Evolutionary conservation across 2,329 filamentous ascomycete genomes (phyloP).

Genomic region (Penicillium brevicompactum): DNA sequence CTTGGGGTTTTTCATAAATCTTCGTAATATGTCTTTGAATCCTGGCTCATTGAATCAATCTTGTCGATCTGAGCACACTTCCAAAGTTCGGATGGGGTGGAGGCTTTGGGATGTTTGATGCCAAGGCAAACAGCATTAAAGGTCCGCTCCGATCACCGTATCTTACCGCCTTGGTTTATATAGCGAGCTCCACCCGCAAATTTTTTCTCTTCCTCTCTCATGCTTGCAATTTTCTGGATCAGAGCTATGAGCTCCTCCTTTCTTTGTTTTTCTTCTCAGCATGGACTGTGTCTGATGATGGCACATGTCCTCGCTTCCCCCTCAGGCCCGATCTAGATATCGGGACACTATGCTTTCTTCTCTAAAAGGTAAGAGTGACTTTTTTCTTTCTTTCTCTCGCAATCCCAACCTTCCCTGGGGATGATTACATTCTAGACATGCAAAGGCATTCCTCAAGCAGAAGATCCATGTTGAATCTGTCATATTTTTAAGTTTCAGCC

Average conservation of each 20-base stretch:
- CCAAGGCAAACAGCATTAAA: constrained; percentile 7
- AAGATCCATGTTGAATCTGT: constrained; percentile 67
- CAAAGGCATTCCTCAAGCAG: constrained; percentile 71
- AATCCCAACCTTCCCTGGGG: constrained; percentile 32
- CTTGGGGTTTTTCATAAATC: too few relatives aligned
- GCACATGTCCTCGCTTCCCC: background rate
- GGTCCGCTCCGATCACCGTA: constrained; percentile 1
- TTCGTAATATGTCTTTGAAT: too few relatives aligned
- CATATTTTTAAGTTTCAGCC: constrained; percentile 65
- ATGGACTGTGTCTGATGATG: constrained; percentile 9
- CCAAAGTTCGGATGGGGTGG: background rate
- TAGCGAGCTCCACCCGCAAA: constrained; percentile 10
- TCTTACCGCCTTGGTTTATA: constrained; percentile 8
- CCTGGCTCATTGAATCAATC: too few relatives aligned
- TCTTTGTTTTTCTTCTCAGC: background rate
- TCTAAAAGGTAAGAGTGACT: constrained; percentile 48
- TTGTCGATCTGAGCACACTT: too few relatives aligned
- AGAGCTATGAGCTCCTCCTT: background rate
- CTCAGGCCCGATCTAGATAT: background rate
- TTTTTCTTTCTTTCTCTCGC: constrained; percentile 10
- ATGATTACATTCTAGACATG: constrained; percentile 66
- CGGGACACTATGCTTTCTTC: constrained; percentile 1
- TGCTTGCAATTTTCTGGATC: constrained; percentile 2
- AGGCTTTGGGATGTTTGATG: constrained; percentile 6
- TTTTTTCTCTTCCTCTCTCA: constrained; percentile 10